Evolutionary conservation across 108 stramenopile species (phyloP).

Genomic region (Schizochytrium sp.): DNA sequence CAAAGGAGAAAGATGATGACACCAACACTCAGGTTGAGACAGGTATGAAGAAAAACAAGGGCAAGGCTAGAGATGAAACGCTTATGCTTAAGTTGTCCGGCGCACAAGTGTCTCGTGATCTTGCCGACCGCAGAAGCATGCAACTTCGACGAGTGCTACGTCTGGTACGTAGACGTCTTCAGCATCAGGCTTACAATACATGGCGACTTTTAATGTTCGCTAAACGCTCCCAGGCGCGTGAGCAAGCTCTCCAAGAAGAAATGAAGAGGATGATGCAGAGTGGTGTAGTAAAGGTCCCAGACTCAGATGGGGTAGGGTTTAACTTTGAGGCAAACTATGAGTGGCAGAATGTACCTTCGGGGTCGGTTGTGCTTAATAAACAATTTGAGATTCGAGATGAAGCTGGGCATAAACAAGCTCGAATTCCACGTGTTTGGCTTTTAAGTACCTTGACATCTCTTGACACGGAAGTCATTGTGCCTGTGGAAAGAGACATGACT

Average conservation of each 20-base stretch:
- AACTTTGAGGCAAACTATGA: neutral
- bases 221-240: neutral
- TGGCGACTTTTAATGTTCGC: neutral
- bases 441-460: neutral
- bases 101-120: conserved; percentile 38
- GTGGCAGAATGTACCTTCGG: conserved; percentile 36
- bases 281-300: neutral
- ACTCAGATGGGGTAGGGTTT: neutral
- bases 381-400: neutral
- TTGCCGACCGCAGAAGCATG: conserved; percentile 54
- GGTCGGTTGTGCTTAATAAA: neutral
- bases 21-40: too few species aligned
- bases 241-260: neutral
- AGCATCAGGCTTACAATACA: conserved; percentile 31
- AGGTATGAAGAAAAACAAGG: neutral
- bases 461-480: neutral
- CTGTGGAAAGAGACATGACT: neutral
- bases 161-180: conserved; percentile 17
- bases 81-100: conserved; percentile 54
- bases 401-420: neutral
- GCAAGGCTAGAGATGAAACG: neutral
- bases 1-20: neutral
- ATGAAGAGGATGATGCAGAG: neutral
- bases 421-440: conserved; percentile 52
- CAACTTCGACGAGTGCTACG: conserved; percentile 29